Conservation (phyloP, 2,329 filamentous ascomycete genomes). For the Cercospora beticola region DNA sequence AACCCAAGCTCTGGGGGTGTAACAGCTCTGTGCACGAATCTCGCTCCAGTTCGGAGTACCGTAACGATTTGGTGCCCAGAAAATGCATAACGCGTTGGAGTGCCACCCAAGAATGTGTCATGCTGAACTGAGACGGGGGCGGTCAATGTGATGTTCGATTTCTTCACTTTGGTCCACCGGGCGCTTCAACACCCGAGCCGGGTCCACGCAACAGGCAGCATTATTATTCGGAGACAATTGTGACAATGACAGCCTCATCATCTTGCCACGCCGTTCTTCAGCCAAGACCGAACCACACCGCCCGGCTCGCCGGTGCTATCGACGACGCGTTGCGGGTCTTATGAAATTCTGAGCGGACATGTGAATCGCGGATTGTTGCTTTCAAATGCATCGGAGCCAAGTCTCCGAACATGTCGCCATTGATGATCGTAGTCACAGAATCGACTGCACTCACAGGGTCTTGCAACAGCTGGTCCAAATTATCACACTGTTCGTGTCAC, state of each 20-base stretch:
- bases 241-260: background rate
- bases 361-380: background rate
- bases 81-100: background rate
- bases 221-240: background rate
- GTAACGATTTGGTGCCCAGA: background rate
- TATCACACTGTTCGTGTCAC: background rate
- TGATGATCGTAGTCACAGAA: background rate
- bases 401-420: background rate
- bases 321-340: background rate
- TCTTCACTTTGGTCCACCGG: background rate
- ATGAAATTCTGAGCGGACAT: background rate
- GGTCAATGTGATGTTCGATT: background rate
- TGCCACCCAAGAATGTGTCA: background rate
- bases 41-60: background rate
- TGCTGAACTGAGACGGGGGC: background rate
- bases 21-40: background rate
- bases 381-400: background rate
- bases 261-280: background rate
- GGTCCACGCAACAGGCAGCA: background rate
- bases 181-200: background rate
- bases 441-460: background rate
- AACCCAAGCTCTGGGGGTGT: background rate
- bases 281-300: background rate
- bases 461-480: background rate
- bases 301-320: background rate